These are phyloP conservation scores for Stropharia rugosoannulata DNA, from an alignment of 768 basidiomycete species.

Conservation along the genomic window DNA sequence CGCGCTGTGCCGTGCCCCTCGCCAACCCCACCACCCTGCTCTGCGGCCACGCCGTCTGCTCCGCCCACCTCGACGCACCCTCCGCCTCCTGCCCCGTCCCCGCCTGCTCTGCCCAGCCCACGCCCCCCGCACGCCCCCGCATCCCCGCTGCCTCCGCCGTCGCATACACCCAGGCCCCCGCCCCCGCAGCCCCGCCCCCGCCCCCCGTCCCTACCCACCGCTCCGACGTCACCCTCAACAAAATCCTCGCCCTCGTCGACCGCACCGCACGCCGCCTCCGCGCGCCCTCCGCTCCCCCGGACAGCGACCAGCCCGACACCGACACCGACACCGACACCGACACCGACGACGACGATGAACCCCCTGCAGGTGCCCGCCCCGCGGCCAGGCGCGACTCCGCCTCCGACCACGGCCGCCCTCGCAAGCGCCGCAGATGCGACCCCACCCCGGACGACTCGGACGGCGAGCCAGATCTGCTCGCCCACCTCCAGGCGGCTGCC, in stretches of 20 bases:
- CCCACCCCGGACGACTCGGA: constrained; percentile 13
- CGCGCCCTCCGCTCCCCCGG: constrained; percentile 15
- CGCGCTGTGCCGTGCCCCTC: constrained; percentile 57
- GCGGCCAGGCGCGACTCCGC: constrained; percentile 7
- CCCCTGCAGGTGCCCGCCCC: background rate
- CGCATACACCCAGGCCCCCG: constrained; percentile 31
- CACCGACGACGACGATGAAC: constrained; percentile 17
- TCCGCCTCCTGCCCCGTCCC: constrained; percentile 29
- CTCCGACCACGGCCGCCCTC: constrained; percentile 18
- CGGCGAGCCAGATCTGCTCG: constrained; percentile 31
- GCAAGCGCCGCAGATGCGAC: constrained; percentile 28
- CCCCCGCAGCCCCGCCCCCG: constrained; percentile 7
- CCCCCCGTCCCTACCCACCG: constrained; percentile 11
- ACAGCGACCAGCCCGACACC: constrained; percentile 27
- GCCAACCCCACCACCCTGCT: constrained; percentile 64
- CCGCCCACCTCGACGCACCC: constrained; percentile 41
- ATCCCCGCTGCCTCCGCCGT: constrained; percentile 42
- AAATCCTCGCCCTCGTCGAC: constrained; percentile 46
- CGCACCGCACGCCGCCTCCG: constrained; percentile 15
- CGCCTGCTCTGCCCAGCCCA: constrained; percentile 23
- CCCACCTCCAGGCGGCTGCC: constrained; percentile 34
- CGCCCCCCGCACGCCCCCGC: constrained; percentile 26
- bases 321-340: constrained; percentile 19
- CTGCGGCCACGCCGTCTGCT: constrained; percentile 86
- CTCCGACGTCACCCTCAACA: constrained; percentile 58